A percentile compares a stretch with the other conserved stretches of the same genome.
Conservation (phyloP, 2,329 filamentous ascomycete genomes). For the Pleurostoma richardsiae region DNA sequence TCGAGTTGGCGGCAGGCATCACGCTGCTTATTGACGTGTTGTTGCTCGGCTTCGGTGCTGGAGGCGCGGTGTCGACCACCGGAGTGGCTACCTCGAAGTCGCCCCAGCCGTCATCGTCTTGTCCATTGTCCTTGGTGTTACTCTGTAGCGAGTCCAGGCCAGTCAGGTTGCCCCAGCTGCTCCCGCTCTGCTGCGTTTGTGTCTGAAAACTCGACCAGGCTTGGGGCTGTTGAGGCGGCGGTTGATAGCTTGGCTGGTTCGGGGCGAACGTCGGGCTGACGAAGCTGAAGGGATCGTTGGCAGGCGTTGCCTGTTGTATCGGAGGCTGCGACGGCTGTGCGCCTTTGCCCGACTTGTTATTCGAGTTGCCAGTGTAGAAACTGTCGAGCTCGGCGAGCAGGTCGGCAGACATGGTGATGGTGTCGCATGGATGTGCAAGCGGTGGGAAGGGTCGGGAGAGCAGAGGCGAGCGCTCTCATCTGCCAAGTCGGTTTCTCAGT, state of each 20-base stretch:
- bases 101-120: constrained; percentile 59
- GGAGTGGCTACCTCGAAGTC: constrained; percentile 58
- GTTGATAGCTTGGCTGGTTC: constrained; percentile 11
- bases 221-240: not conserved
- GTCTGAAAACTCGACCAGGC: not conserved
- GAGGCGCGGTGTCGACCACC: constrained; percentile 9
- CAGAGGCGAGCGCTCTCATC: no score
- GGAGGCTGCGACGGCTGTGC: constrained; percentile 10
- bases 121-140: constrained; percentile 14
- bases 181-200: constrained; percentile 3
- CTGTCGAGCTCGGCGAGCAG: constrained; percentile 59
- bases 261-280: constrained; percentile 12
- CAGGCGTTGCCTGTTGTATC: constrained; percentile 8
- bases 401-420: constrained; percentile 54
- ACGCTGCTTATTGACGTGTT: not conserved
- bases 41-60: constrained; percentile 1
- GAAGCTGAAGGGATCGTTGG: constrained; percentile 25
- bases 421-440: no score
- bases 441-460: no score
- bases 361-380: constrained; percentile 30
- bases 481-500: no score
- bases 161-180: constrained; percentile 16
- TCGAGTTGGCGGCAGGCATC: constrained; percentile 1
- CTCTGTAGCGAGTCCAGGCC: constrained; percentile 3
- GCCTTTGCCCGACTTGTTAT: constrained; percentile 12